Percentiles rank a stretch among this genome's conserved stretches.
phyloP scores from a whole-genome alignment of 805 yeast species.

The Candida awuae region DNA sequence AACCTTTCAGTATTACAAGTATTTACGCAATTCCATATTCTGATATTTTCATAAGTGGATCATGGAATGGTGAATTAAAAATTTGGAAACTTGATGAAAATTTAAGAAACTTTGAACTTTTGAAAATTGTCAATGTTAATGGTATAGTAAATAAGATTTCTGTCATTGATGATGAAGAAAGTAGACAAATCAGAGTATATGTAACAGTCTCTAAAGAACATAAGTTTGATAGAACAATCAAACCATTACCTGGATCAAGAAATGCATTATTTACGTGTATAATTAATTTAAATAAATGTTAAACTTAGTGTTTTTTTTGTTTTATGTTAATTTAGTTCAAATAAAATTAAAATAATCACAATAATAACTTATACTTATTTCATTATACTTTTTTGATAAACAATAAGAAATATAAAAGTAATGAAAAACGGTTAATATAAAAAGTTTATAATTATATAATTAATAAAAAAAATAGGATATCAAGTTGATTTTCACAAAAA shows the following conservation, averaged over 20 bases:
- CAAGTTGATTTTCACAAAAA: too few species aligned
- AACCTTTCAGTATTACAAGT: conserved; percentile 82
- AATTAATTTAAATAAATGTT: conserved; percentile 23
- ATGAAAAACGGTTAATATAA: too few species aligned
- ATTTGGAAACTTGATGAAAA: conserved; percentile 72
- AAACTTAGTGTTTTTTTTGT: background rate
- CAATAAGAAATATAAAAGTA: too few species aligned
- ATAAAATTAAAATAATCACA: too few species aligned
- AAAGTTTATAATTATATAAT: too few species aligned
- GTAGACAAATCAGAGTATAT: conserved; percentile 45
- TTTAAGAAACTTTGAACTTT: conserved; percentile 47
- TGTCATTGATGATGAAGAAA: conserved; percentile 42
- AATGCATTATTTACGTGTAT: conserved; percentile 60
- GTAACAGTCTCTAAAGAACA: conserved; percentile 80
- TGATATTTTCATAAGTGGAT: conserved; percentile 79
- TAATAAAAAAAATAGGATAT: too few species aligned
- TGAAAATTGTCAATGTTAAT: conserved; percentile 53
- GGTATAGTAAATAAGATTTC: conserved; percentile 68
- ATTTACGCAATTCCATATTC: conserved; percentile 77
- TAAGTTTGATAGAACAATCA: conserved; percentile 80
- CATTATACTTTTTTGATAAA: too few species aligned
- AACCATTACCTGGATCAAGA: conserved; percentile 54
- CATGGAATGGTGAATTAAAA: conserved; percentile 71
- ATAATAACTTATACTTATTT: too few species aligned
- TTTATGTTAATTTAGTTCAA: background rate